Evolutionary conservation across 192 early-diverging fungal genomes (phyloP).

Genomic region (Podila horticola): DNA sequence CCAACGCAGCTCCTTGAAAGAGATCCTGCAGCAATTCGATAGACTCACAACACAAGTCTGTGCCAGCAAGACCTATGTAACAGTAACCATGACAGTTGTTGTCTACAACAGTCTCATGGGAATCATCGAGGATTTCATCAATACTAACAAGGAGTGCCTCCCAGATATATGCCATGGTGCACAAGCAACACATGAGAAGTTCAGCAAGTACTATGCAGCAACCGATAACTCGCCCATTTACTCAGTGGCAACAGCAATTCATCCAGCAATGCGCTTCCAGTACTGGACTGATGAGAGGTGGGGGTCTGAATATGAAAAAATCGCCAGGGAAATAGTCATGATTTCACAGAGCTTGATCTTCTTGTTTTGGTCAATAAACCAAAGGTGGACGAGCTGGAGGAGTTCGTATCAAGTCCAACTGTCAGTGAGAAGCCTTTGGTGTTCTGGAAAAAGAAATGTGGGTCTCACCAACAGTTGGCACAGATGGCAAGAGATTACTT

Average conservation of each 20-base stretch:
- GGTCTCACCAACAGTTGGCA: slow-evolving; percentile 7
- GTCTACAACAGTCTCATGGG: slow-evolving; percentile 19
- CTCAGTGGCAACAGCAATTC: slow-evolving; percentile 13
- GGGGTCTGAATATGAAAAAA: slow-evolving; percentile 3
- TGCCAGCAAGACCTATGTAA: slow-evolving; percentile 16
- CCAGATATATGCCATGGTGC: slow-evolving; percentile 7
- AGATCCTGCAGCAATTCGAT: slow-evolving; percentile 10
- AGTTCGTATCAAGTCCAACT: slow-evolving; percentile 7
- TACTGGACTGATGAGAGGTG: slow-evolving; percentile 13
- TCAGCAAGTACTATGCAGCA: slow-evolving; percentile 10
- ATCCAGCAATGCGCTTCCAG: slow-evolving; percentile 12
- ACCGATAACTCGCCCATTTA: slow-evolving; percentile 16
- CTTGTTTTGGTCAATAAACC: background rate
- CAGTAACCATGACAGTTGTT: slow-evolving; percentile 16
- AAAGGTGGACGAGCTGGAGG: slow-evolving; percentile 10
- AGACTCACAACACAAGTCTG: slow-evolving; percentile 12
- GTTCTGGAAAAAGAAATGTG: slow-evolving; percentile 16
- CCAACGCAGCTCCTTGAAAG: background rate
- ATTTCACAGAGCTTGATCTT: slow-evolving; percentile 21
- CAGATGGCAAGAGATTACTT: slow-evolving; percentile 25
- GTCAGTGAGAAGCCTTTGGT: background rate
- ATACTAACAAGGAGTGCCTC: background rate
- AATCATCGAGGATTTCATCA: slow-evolving; percentile 8
- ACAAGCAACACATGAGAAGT: slow-evolving; percentile 2
- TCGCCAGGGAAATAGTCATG: background rate